Percentiles rank a stretch among this genome's conserved stretches.
Conservation (phyloP, 768 basidiomycete species). For the Trametes gibbosa region DNA sequence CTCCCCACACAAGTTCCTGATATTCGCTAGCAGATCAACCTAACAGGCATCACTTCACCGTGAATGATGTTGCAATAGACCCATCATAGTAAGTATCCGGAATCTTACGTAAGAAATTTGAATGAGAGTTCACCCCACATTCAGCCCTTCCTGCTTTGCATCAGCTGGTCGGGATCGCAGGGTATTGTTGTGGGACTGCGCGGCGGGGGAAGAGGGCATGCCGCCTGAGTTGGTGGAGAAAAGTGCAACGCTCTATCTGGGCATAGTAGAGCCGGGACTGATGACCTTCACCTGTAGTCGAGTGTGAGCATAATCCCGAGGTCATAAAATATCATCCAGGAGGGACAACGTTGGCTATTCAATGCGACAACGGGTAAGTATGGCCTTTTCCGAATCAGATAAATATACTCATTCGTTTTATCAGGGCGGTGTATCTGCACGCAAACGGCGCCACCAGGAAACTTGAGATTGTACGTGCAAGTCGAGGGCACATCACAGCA, state of each 20-base stretch:
- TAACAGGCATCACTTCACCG: constrained; percentile 45
- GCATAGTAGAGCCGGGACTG: background rate
- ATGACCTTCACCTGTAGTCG: background rate
- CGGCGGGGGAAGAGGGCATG: constrained; percentile 23
- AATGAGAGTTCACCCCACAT: background rate
- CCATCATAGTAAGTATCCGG: constrained; percentile 39
- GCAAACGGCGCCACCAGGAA: background rate
- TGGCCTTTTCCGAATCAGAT: background rate
- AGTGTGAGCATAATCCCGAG: constrained; percentile 10
- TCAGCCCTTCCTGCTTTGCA: constrained; percentile 39
- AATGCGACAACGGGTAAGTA: constrained; percentile 16
- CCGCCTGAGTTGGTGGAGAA: background rate
- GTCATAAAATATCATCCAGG: constrained; percentile 11
- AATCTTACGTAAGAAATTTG: background rate
- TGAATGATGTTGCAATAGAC: constrained; percentile 56
- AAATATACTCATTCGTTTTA: background rate
- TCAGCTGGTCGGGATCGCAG: constrained; percentile 48
- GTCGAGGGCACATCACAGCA: constrained; percentile 7
- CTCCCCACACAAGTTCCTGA: background rate
- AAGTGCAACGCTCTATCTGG: background rate
- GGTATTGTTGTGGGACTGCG: constrained; percentile 43
- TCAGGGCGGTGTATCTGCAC: constrained; percentile 1
- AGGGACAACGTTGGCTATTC: background rate
- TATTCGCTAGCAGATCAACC: background rate
- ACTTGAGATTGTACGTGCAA: background rate